These are phyloP conservation scores for Pulveroboletus sp. DNA, from an alignment of 768 basidiomycete genomes.

Conservation along the genomic window DNA sequence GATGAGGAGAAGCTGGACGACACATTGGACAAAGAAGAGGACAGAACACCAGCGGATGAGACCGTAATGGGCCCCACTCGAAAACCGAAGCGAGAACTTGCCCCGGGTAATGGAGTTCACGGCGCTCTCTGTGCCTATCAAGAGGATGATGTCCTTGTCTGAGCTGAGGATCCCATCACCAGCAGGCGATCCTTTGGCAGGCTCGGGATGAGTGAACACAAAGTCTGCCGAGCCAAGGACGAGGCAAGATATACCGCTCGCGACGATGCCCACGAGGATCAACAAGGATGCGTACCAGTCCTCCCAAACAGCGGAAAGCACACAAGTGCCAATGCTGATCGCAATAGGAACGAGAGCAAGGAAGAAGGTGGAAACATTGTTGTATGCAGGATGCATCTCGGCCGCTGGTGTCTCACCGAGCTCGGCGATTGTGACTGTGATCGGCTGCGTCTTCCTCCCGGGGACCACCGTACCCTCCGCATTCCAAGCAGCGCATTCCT, in stretches of 20 bases:
- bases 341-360: constrained; percentile 19
- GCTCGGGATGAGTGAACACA: constrained; percentile 19
- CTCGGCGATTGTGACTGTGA: constrained; percentile 8
- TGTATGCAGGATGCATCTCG: constrained; percentile 5
- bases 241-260: constrained; percentile 27
- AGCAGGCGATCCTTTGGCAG: constrained; percentile 21
- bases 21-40: constrained; percentile 20
- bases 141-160: constrained; percentile 17
- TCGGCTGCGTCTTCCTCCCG: constrained; percentile 7
- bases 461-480: constrained; percentile 7
- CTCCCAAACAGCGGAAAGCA: constrained; percentile 10
- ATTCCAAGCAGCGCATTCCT: constrained; percentile 10
- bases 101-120: constrained; percentile 29
- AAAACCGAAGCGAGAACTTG: constrained; percentile 21
- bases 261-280: constrained; percentile 28
- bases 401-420: constrained; percentile 6
- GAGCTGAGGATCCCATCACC: constrained; percentile 29
- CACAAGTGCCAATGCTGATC: constrained; percentile 18
- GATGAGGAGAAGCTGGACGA: constrained; percentile 28
- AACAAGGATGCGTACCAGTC: constrained; percentile 27
- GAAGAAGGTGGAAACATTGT: background rate
- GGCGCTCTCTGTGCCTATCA: constrained; percentile 10
- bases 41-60: constrained; percentile 19
- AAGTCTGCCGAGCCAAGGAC: constrained; percentile 23
- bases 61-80: constrained; percentile 5